Conservation (phyloP, 2,329 filamentous ascomycete genomes). For the Penicillium polonicum region DNA sequence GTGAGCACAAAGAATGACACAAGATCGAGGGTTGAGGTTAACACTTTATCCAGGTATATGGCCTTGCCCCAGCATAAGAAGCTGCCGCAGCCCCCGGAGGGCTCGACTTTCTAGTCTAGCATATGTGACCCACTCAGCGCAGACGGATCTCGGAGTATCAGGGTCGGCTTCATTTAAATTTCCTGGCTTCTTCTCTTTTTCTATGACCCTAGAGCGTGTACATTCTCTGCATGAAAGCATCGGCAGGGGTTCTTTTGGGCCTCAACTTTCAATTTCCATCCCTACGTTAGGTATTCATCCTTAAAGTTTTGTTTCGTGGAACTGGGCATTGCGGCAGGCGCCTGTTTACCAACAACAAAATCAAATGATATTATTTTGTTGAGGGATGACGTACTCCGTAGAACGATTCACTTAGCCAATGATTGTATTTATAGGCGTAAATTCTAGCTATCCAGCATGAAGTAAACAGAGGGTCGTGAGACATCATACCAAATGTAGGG, state of each 20-base stretch:
- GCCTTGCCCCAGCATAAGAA: slow-evolving; percentile 90
- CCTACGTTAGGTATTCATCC: slow-evolving; percentile 13
- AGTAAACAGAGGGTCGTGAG: background rate
- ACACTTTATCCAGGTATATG: slow-evolving; percentile 70
- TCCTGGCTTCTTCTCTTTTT: slow-evolving; percentile 24
- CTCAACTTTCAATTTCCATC: slow-evolving; percentile 20
- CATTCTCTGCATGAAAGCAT: slow-evolving; percentile 41
- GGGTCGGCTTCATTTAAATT: slow-evolving; percentile 28
- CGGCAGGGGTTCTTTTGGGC: slow-evolving; percentile 30
- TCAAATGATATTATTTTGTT: background rate
- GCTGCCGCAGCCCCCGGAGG: slow-evolving; percentile 88
- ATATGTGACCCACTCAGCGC: slow-evolving; percentile 21
- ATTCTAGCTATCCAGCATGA: background rate
- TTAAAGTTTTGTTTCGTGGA: background rate
- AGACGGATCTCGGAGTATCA: slow-evolving; percentile 32
- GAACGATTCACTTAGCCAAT: background rate
- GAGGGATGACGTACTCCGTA: background rate
- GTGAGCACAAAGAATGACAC: slow-evolving; percentile 43
- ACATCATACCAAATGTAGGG: background rate
- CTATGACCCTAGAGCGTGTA: slow-evolving; percentile 36
- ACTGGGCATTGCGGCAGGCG: slow-evolving; percentile 9
- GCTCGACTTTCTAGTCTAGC: slow-evolving; percentile 57
- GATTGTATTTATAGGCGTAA: no score
- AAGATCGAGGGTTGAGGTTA: slow-evolving; percentile 14
- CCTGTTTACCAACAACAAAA: background rate